Evolutionary conservation across 2,329 filamentous ascomycete genomes (phyloP).

Genomic region (Coniochaeta sp.): DNA sequence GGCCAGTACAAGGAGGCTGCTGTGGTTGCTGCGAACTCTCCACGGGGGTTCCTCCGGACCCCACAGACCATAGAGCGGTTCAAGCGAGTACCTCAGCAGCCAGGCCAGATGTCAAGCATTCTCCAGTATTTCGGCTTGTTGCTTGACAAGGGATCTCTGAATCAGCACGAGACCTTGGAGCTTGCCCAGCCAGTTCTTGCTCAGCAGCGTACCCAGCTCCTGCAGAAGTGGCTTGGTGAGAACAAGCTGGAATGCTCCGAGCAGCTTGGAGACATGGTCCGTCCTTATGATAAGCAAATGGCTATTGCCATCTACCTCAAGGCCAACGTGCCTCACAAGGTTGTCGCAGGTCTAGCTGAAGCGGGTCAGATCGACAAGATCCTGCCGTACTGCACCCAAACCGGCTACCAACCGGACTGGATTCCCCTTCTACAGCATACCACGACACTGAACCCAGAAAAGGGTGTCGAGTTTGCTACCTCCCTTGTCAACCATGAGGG

Average conservation of each 20-base stretch:
- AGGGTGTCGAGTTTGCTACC: conserved; percentile 91
- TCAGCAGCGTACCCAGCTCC: conserved; percentile 88
- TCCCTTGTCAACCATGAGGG: conserved; percentile 82
- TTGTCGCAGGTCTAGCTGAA: conserved; percentile 90
- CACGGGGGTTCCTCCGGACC: conserved; percentile 89
- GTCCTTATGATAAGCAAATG: conserved; percentile 79
- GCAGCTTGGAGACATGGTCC: conserved; percentile 89
- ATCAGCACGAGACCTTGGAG: conserved; percentile 90
- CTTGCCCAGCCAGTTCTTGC: conserved; percentile 85
- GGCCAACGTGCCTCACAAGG: conserved; percentile 86
- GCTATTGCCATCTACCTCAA: conserved; percentile 86
- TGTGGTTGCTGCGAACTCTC: conserved; percentile 94
- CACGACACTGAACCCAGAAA: conserved; percentile 83
- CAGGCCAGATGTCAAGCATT: conserved; percentile 85
- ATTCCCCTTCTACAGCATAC: conserved; percentile 88
- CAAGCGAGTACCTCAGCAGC: conserved; percentile 74
- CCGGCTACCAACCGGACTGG: conserved; percentile 91
- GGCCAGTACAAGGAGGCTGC: conserved; percentile 84
- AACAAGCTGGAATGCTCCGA: conserved; percentile 95
- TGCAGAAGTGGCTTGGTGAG: conserved; percentile 97
- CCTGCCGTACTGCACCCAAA: conserved; percentile 77
- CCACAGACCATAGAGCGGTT: conserved; percentile 93
- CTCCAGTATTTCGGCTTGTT: conserved; percentile 97
- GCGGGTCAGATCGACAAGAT: conserved; percentile 97
- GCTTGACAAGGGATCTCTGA: conserved; percentile 87